phyloP scores from a whole-genome alignment of 257 asterid species.

The Cinchona pubescens region DNA sequence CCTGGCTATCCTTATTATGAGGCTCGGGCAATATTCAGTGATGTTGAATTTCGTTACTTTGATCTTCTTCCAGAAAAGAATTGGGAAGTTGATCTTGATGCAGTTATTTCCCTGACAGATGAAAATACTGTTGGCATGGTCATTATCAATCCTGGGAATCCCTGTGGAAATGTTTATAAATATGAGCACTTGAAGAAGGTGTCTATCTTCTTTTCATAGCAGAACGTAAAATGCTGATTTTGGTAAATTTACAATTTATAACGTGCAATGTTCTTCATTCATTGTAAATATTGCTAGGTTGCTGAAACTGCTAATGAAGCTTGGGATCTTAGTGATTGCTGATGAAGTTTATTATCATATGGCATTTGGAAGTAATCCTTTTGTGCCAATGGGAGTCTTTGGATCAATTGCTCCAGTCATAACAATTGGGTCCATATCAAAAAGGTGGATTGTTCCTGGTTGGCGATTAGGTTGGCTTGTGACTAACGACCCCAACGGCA shows the following conservation, averaged over 20 bases:
- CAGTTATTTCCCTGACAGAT: conserved; percentile 66
- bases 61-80: conserved; percentile 66
- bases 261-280: background rate
- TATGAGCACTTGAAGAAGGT: conserved; percentile 81
- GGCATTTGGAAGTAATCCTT: conserved; percentile 62
- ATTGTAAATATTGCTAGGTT: conserved; percentile 34
- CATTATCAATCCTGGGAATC: conserved; percentile 87
- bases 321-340: conserved; percentile 71
- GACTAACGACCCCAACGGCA: conserved; percentile 55
- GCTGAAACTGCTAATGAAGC: conserved; percentile 79
- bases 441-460: conserved; percentile 88
- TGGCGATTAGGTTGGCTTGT: conserved; percentile 90
- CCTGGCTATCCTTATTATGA: conserved; percentile 83
- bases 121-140: conserved; percentile 84
- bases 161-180: conserved; percentile 82
- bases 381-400: conserved; percentile 84
- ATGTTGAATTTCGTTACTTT: conserved; percentile 66
- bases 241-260: background rate
- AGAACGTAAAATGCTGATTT: background rate
- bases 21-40: conserved; percentile 45
- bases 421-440: conserved; percentile 74
- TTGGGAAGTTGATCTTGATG: conserved; percentile 81
- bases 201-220: background rate
- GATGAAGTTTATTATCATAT: conserved; percentile 86
- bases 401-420: conserved; percentile 68